phyloP scores from a whole-genome alignment of 768 basidiomycete genomes.

The Saitozyma podzolica region DNA sequence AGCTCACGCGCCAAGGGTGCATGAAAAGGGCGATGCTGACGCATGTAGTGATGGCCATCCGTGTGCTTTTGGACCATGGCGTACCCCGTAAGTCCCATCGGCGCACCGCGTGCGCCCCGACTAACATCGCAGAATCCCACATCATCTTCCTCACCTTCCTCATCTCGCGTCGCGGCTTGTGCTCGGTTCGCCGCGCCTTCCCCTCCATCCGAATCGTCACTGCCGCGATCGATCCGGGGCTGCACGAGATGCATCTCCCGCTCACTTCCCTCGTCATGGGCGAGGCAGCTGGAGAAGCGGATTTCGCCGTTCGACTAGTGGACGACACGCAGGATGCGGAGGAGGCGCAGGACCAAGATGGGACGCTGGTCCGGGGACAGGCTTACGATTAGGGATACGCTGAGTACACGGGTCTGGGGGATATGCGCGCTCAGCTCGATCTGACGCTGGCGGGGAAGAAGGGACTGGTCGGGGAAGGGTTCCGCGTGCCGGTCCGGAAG shows the following conservation, averaged over 20 bases:
- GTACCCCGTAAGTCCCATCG: conserved; percentile 65
- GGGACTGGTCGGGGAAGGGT: conserved; percentile 13
- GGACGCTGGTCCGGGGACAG: neutral
- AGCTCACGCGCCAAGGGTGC: conserved; percentile 4
- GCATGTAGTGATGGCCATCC: conserved; percentile 87
- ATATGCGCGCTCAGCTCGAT: conserved; percentile 60
- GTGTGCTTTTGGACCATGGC: conserved; percentile 89
- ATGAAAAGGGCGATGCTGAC: conserved; percentile 38
- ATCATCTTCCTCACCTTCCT: conserved; percentile 90
- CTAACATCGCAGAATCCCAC: conserved; percentile 26
- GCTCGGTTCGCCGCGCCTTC: conserved; percentile 76
- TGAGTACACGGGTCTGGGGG: conserved; percentile 58
- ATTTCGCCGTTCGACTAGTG: conserved; percentile 31
- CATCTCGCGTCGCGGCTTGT: conserved; percentile 78
- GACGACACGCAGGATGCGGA: conserved; percentile 2
- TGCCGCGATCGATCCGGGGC: conserved; percentile 74
- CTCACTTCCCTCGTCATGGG: conserved; percentile 30
- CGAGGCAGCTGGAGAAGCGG: conserved; percentile 43
- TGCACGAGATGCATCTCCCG: conserved; percentile 60
- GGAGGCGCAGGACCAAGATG: neutral
- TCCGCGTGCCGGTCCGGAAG: conserved; percentile 21
- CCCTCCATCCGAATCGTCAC: conserved; percentile 81
- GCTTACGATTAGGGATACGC: neutral
- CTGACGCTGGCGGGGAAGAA: conserved; percentile 16
- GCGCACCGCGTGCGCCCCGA: neutral